Evolutionary conservation across 768 basidiomycete species (phyloP), one percentile per base, ranked within the genome.

Genomic region (Mrakia hoshinonis): DNA sequence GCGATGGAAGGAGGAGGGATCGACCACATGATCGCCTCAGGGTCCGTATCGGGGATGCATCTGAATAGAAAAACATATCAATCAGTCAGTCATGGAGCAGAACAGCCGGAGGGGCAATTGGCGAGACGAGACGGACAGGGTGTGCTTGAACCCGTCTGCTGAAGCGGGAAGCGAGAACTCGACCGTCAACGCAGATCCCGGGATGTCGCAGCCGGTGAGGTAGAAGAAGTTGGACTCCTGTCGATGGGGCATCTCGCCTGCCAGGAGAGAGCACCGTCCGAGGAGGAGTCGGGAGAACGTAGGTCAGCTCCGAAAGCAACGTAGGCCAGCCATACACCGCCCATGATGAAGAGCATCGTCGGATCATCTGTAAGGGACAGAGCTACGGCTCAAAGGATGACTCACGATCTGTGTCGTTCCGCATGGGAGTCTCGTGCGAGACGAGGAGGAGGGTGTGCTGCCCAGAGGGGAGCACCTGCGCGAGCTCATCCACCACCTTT

Each of bases 1-100:
- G 85, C 79, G 0, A 88, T 80, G 0, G 89, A 86, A 0, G 87
- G 87, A 0, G 92, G 92, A 20, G 91, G 86, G 3, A 90, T 86
- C 7, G 87, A 89, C 94, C 94, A 97, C 87, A 96, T 86, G 66
- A 91, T 79, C 76, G 90, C 89, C 0, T 82, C 86, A 3, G 86
- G 81, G 65, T 88, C 85, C 24, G 86, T 85, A 68, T 89, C 83
- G 1, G 92, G 91, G 70, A 96, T 87, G 79, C 89, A 70, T n/a
- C 69, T 70, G 47, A 22, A 0, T 4, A 13, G 26, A 29, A n/a
- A 43, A 22, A 26, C 13, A 34, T n/a, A 13, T 6, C 31, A 12
- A 38, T 7, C 5, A 47, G 36, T 26, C 24, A 68, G 58, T 7
- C 15, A 43, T 34, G 18, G 22, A 34, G 34, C 46, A 29, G 29